These are phyloP conservation scores for Botrytis squamosa DNA, from an alignment of 2,329 filamentous ascomycete genomes.

Conservation along the genomic window DNA sequence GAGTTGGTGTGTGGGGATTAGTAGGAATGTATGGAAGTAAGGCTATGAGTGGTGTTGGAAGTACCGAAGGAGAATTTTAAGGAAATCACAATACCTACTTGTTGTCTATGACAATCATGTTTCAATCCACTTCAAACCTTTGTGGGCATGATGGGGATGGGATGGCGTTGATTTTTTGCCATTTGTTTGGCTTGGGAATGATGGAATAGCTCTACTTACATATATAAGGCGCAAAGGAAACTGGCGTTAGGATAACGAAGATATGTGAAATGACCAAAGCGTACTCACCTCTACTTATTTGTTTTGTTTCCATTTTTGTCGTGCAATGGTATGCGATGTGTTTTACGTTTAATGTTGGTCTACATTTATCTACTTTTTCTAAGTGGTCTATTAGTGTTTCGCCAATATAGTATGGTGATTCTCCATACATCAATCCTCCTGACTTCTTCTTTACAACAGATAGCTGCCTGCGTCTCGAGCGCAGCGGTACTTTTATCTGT, in stretches of 20 bases:
- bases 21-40: slow-evolving; percentile 52
- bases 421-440: not conserved
- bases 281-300: slow-evolving; percentile 1
- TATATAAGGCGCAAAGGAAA: slow-evolving; percentile 10
- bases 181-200: not conserved
- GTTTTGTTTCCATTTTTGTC: not conserved
- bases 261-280: slow-evolving; percentile 16
- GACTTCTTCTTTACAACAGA: not conserved
- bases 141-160: not conserved
- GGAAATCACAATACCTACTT: not conserved
- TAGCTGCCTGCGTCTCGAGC: not conserved
- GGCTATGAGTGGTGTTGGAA: slow-evolving; percentile 36
- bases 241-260: slow-evolving; percentile 15
- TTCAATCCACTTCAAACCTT: not conserved
- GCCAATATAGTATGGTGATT: not conserved
- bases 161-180: not conserved
- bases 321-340: not conserved
- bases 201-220: slow-evolving; percentile 2
- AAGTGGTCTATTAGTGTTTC: too few species aligned
- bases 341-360: not conserved
- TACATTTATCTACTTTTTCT: not conserved
- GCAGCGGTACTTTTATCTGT: not conserved
- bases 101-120: slow-evolving; percentile 11
- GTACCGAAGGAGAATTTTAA: slow-evolving; percentile 37
- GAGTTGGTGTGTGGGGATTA: slow-evolving; percentile 56